Evolutionary conservation across 2,329 filamentous ascomycete species (phyloP), one percentile per base, ranked within the genome.

Genomic region (Microdochium bolleyi): DNA sequence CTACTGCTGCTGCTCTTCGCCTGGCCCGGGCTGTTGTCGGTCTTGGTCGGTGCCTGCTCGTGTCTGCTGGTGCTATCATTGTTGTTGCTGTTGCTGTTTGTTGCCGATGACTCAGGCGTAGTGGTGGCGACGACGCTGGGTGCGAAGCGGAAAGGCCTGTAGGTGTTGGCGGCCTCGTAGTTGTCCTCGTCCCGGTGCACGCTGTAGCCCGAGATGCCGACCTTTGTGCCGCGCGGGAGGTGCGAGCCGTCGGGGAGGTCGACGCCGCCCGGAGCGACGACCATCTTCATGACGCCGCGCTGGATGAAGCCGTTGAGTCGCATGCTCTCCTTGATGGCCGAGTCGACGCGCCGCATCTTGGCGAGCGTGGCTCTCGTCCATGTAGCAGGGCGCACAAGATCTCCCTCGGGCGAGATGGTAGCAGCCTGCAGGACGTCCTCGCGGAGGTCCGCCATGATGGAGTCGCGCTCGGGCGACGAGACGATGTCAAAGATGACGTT

Each of bases 241-340:
- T 62, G 65, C 48, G 64, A 56, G 38, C 69, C 68, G 48, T 64
- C 60, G 1, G 68, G 69, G 9, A 70, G 56, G 2, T 58, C 61
- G 49, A 70, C 55, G 21, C 68, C 69, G 9, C 52, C 62, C 1
- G 56, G 62, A 5, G 66, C 62, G n/a, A 67, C 60, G 30, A 71
- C 68, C 55, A 61, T 60, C 55, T 70, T 69, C 60, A 65, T 62
- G 34, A 70, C 55, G 21, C 67, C 66, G 41, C 67, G 57, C 30
- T 69, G 65, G 49, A 70, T 61, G 55, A 74, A 68, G 10, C 62
- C 65, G 58, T 68, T 70, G 41, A 73, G 55, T 1, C 73, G 68
- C 51, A 73, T 63, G 25, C 65, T 70, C 59, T 76, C 73, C 51
- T 69, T 69, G 50, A 76, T 59, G 24, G 64, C 65, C n/a, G 68